Evolutionary conservation across 1,284 basidiomycete species (phyloP).

Genomic region (Earliella scabrosa): DNA sequence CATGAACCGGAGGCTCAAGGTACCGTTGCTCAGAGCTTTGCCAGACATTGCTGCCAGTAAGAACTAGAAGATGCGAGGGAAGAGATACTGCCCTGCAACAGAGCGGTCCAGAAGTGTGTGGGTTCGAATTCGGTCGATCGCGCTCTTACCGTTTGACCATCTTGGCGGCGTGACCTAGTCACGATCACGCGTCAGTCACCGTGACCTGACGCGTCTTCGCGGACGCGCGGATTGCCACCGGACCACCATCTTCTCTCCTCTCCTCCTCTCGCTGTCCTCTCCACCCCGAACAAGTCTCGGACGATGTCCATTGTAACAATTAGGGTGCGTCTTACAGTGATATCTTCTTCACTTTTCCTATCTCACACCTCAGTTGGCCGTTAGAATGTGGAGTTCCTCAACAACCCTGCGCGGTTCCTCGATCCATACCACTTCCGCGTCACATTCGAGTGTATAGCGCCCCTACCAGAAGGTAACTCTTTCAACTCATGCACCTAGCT

Average conservation of each 20-base stretch:
- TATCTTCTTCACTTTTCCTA: too few relatives aligned
- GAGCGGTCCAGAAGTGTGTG: too few relatives aligned
- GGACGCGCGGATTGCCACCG: slow-evolving; percentile 7
- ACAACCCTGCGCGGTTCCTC: slow-evolving; percentile 91
- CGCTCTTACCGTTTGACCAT: background rate
- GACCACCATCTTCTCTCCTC: slow-evolving; percentile 1
- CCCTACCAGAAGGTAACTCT: slow-evolving; percentile 80
- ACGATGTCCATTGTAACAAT: slow-evolving; percentile 74
- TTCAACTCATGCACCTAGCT: background rate
- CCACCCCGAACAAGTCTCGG: background rate
- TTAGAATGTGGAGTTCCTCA: slow-evolving; percentile 88
- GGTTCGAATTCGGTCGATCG: too few relatives aligned
- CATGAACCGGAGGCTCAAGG: slow-evolving; percentile 76
- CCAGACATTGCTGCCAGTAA: slow-evolving; percentile 43
- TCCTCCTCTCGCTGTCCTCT: background rate
- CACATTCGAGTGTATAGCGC: slow-evolving; percentile 97
- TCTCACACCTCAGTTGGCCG: too few relatives aligned
- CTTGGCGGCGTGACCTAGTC: background rate
- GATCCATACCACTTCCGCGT: slow-evolving; percentile 95
- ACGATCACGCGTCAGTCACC: slow-evolving; percentile 10
- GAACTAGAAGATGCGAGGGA: background rate
- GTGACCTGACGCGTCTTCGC: slow-evolving; percentile 23
- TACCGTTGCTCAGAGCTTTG: slow-evolving; percentile 68
- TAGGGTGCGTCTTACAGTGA: slow-evolving; percentile 35
- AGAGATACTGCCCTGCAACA: too few relatives aligned